Evolutionary conservation across 331 rosid species (phyloP), one percentile per base, ranked within the genome.

Genomic region (Pyracantha coccinea): DNA sequence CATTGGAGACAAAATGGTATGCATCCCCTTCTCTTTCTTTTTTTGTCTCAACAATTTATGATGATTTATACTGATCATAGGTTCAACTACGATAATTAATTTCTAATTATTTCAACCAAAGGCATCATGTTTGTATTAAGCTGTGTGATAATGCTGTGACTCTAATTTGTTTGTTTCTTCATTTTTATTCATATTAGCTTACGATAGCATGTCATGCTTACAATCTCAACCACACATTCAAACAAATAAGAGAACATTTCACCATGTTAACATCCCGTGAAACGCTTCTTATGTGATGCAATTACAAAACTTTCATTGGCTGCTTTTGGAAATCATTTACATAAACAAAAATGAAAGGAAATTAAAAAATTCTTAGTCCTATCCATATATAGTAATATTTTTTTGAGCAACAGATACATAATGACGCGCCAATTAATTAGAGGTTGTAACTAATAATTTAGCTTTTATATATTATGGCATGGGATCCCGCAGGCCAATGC

Each of bases 1-100:
- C 88, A 75, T 83, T 79, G 83, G 88, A 86, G 86, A 82, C 92
- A 89, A 88, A 83, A 92, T 92, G 97, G 97, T 92, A 88, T 21
- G 50, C 41, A 25, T 31, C 57, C 60, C 66, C 58, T 14, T 67
- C 35, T 52, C 20, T 76, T 11, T 64, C 57, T 15, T 33, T 41
- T 29, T 21, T 19, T 10, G 6, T 6, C 4, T 47, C 16, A 29
- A 11, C 27, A 19, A 75, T 14, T 6, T 63, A 59, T 32, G 29
- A 12, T 32, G 14, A 16, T 13, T 25, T 27, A 14, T 2, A 60
- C 15, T 25, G n/a, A 60, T 14, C 66, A 25, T 25, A 60, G 35
- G n/a, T 27, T 25, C 35, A 60, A 60, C 16, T 14, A 13, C 1
- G 16, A 60, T 31, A n/a, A 6, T 27, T 14, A 1, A 31, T 60